Evolutionary conservation across 192 early-diverging fungal species (phyloP).

Genomic region (Helicostylum pulchrum): DNA sequence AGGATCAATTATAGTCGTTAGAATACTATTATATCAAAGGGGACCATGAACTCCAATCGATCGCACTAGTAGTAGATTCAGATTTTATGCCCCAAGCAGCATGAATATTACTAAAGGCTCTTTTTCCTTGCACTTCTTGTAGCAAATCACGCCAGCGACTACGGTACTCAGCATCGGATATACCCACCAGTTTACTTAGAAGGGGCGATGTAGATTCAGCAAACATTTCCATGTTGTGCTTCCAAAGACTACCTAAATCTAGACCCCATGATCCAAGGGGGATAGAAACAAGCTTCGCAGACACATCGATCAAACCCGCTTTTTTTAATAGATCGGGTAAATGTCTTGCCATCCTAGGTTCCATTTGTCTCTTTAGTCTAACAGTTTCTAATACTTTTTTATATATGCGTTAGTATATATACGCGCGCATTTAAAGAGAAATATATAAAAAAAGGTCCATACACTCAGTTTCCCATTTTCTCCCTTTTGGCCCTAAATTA

Average conservation of each 20-base stretch:
- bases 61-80: background rate
- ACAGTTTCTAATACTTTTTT: background rate
- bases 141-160: background rate
- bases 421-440: background rate
- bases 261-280: conserved; percentile 27
- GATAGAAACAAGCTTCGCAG: conserved; percentile 7
- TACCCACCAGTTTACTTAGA: background rate
- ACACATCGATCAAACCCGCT: conserved; percentile 11
- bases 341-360: conserved; percentile 3
- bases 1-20: too few species aligned
- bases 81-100: conserved; percentile 6
- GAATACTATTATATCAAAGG: background rate
- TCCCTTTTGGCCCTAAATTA: background rate
- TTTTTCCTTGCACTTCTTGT: background rate
- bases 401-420: background rate
- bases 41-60: conserved; percentile 12
- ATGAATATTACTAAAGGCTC: conserved; percentile 12
- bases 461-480: conserved; percentile 14
- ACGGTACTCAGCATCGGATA: background rate
- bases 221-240: conserved; percentile 16
- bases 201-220: background rate
- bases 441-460: background rate
- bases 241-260: conserved; percentile 24
- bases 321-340: conserved; percentile 2
- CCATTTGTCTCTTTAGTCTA: conserved; percentile 6